Conservation (phyloP, 2,329 filamentous ascomycete genomes). For the Chaetomium globosum region DNA sequence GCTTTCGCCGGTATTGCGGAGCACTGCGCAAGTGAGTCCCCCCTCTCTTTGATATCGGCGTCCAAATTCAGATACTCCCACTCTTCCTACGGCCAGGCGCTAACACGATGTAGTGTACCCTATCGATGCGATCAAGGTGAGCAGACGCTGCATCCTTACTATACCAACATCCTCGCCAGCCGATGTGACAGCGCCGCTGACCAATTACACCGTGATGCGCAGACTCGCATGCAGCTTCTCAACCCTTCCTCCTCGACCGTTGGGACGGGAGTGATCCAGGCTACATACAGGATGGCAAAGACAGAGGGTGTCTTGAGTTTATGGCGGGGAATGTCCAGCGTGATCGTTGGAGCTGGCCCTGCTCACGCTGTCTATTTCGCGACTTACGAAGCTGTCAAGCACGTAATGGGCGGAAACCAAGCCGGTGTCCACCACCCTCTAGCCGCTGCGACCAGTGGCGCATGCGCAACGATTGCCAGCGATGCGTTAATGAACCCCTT, state of each 20-base stretch:
- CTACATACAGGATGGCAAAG: conserved; percentile 87
- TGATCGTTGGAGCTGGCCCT: conserved; percentile 91
- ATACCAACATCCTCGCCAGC: not conserved
- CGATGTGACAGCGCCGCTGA: conserved; percentile 26
- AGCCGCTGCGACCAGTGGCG: conserved; percentile 89
- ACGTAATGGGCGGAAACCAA: conserved; percentile 89
- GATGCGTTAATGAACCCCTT: conserved; percentile 99
- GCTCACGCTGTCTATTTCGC: conserved; percentile 98
- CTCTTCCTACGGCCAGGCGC: conserved; percentile 40
- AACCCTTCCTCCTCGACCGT: conserved; percentile 78
- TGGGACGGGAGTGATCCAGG: conserved; percentile 88
- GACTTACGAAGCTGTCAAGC: conserved; percentile 96
- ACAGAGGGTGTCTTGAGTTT: conserved; percentile 87
- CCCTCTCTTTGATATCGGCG: not conserved
- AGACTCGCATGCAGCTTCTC: conserved; percentile 98
- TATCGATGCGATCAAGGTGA: conserved; percentile 94
- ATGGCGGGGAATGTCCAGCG: conserved; percentile 96
- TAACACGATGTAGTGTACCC: conserved; percentile 73
- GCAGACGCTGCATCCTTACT: conserved; percentile 30
- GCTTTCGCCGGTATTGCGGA: conserved; percentile 84
- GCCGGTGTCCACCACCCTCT: conserved; percentile 86
- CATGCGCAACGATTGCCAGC: conserved; percentile 92
- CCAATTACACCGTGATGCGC: conserved; percentile 32
- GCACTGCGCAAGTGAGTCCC: conserved; percentile 54
- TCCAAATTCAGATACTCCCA: conserved; percentile 46